Evolutionary conservation across 805 yeast genomes (phyloP).

Genomic region (Candida coquimbonensis): DNA sequence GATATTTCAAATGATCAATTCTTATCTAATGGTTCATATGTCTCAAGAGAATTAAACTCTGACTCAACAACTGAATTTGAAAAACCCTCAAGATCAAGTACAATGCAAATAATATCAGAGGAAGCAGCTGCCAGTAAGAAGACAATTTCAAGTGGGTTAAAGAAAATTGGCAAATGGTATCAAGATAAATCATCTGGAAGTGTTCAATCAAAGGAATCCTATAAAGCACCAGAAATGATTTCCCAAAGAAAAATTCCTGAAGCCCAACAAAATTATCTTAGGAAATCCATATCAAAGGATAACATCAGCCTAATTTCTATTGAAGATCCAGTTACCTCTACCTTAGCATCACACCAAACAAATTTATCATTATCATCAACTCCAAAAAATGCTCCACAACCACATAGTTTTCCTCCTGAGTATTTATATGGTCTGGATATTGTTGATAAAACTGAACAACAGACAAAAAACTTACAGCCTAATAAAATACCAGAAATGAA

Average conservation of each 20-base stretch:
- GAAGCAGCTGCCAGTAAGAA: conserved; percentile 28
- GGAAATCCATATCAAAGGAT: conserved; percentile 5
- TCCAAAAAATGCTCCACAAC: conserved; percentile 20
- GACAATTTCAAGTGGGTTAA: conserved; percentile 39
- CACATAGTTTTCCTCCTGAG: conserved; percentile 23
- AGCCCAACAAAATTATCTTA: not conserved
- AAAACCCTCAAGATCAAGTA: conserved; percentile 5
- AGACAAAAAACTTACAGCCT: conserved; percentile 13
- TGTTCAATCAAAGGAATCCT: conserved; percentile 9
- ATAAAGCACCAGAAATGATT: conserved; percentile 64
- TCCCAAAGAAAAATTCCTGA: conserved; percentile 39
- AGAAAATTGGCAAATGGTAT: conserved; percentile 67
- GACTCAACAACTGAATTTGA: not conserved
- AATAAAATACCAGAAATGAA: conserved; percentile 19
- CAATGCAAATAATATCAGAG: conserved; percentile 16
- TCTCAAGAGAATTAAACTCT: conserved; percentile 7
- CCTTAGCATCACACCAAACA: not conserved
- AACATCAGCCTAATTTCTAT: conserved; percentile 5
- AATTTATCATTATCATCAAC: not conserved
- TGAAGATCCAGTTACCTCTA: not conserved
- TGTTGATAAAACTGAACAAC: not conserved
- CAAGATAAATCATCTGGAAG: conserved; percentile 26
- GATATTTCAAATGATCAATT: conserved; percentile 23
- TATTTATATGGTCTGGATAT: conserved; percentile 15
- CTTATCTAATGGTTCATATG: conserved; percentile 23